Base-by-base conservation (phyloP, 2,329 filamentous ascomycete genomes). In the Pseudopyricularia cyperi region DNA sequence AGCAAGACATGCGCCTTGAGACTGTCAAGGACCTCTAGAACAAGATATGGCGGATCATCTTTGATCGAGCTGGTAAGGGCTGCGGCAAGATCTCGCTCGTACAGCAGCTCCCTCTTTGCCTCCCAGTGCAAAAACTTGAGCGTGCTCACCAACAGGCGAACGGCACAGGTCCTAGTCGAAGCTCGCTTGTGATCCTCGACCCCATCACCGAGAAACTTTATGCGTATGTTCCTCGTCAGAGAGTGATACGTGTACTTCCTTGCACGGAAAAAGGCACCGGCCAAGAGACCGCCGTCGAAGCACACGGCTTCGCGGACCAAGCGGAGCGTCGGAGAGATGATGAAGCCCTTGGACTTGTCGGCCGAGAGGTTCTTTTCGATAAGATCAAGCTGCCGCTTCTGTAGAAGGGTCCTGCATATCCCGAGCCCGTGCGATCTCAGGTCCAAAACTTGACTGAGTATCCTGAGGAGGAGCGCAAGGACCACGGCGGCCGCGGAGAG, bases 251-350 rank as follows among this genome's bases (percentile, higher is more conserved):
- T 93, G 54, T 81, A 83, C 59, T 88, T 82, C 58, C 89, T 79
- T 32, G 83, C 82, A 51, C 85, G 77, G 64, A 95, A 94, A 33
- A 96, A 75, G 46, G 83, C 76, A 58, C 80, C 83, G 28, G 90
- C 88, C 52, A 89, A 75, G 42, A 81, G 79, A 14, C 93, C 94
- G 15, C 89, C 89, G 66, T 97, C 90, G 57, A 95, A 85, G 52
- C 76, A 82, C 15, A 88, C 80, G n/a, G 90, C 76, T 67, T 98
- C 91, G 50, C 84, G 87, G 54, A 98, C 75, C 50, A 98, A 71
- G 53, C 91, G 82, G 54, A 98, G 70, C 24, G 87, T 90, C 1
- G 93, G 91, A 3, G 89, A 93, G 55, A 96, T 90, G 54, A 97
- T 72, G 65, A 87, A 89, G 37, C 89, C 89, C 62, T 94, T 95